These are phyloP conservation scores for Epithele typhae DNA, from an alignment of 768 basidiomycete genomes.

Conservation along the genomic window DNA sequence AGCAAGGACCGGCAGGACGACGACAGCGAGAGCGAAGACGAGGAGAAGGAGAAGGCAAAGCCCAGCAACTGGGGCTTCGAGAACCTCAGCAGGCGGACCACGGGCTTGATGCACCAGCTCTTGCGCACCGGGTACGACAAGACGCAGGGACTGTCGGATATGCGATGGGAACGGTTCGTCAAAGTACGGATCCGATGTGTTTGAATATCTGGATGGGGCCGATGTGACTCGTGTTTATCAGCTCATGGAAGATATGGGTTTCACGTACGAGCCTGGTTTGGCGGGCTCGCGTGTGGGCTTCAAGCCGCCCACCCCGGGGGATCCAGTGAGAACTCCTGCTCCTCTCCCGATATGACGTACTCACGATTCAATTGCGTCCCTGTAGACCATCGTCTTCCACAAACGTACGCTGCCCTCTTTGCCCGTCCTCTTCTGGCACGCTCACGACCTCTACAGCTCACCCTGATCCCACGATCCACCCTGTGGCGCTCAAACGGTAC, in stretches of 20 bases:
- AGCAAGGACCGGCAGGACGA: constrained; percentile 31
- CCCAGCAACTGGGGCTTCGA: constrained; percentile 54
- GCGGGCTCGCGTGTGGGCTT: constrained; percentile 83
- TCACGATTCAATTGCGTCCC: neutral
- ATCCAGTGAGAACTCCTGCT: constrained; percentile 33
- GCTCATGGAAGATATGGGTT: constrained; percentile 80
- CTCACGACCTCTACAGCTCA: constrained; percentile 45
- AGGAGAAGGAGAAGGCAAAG: constrained; percentile 37
- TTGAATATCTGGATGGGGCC: neutral
- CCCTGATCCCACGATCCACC: constrained; percentile 62
- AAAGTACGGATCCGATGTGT: constrained; percentile 57
- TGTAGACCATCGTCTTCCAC: constrained; percentile 69
- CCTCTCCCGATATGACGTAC: neutral
- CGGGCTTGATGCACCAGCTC: constrained; percentile 59
- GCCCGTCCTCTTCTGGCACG: neutral
- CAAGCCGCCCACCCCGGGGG: constrained; percentile 58
- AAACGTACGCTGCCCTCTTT: constrained; percentile 46
- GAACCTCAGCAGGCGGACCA: constrained; percentile 59
- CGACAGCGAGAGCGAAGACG: constrained; percentile 34
- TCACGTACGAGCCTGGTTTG: constrained; percentile 65
- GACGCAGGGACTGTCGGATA: constrained; percentile 46
- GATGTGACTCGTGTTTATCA: constrained; percentile 26
- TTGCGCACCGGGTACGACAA: constrained; percentile 53
- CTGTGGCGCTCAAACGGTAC: constrained; percentile 45
- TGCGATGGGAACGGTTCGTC: constrained; percentile 81